phyloP scores from a whole-genome alignment of 1,139 yeast genomes.

The Yamadazyma triangularis region DNA sequence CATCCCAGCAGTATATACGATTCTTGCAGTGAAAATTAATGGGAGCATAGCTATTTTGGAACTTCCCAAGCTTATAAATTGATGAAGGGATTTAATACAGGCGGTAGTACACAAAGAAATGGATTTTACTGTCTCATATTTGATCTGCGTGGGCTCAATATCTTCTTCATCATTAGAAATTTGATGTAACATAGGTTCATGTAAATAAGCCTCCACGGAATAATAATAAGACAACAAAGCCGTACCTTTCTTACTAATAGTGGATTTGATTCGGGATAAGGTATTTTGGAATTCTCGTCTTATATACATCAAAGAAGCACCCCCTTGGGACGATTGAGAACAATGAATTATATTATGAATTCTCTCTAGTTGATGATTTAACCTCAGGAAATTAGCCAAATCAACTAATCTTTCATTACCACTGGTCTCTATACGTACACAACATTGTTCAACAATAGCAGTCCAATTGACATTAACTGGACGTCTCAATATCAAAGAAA shows the following conservation, averaged over 20 bases:
- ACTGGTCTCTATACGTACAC: slow-evolving; percentile 40
- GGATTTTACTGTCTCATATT: slow-evolving; percentile 29
- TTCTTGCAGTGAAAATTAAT: slow-evolving; percentile 56
- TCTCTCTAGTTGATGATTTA: slow-evolving; percentile 59
- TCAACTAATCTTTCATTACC: slow-evolving; percentile 24
- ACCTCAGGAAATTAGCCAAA: slow-evolving; percentile 56
- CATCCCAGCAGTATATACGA: slow-evolving; percentile 67
- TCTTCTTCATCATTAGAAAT: slow-evolving; percentile 16
- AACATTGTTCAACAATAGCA: slow-evolving; percentile 60
- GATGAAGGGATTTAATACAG: slow-evolving; percentile 49
- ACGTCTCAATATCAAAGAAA: slow-evolving; percentile 50
- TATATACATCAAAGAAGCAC: slow-evolving; percentile 25
- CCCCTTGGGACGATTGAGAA: slow-evolving; percentile 25
- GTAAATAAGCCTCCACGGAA: slow-evolving; percentile 70
- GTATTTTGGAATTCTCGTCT: slow-evolving; percentile 39
- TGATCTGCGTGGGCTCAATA: slow-evolving; percentile 13
- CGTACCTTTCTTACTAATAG: slow-evolving; percentile 36
- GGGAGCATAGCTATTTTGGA: slow-evolving; percentile 55
- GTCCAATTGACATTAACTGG: slow-evolving; percentile 54
- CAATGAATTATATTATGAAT: slow-evolving; percentile 51
- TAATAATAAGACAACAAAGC: slow-evolving; percentile 48
- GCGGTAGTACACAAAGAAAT: slow-evolving; percentile 52
- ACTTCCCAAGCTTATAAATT: slow-evolving; percentile 40
- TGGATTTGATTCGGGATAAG: slow-evolving; percentile 31
- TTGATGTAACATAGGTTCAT: slow-evolving; percentile 52